Conservation (phyloP, 345 rosid species). For the Balakata baccata region DNA sequence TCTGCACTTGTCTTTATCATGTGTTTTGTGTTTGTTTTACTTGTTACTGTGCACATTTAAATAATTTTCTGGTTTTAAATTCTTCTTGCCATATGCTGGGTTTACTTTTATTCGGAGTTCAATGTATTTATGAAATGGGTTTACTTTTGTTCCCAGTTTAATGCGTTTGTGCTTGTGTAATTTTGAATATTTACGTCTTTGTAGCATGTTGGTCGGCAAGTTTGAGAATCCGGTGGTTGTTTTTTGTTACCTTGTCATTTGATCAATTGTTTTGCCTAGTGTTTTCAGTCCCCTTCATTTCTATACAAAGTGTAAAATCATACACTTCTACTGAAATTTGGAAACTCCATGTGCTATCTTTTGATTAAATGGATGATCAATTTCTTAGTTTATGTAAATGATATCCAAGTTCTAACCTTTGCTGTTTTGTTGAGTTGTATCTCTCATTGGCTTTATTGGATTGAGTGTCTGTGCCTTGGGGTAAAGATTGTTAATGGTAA, state of each 20-base stretch:
- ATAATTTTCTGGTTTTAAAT: background rate
- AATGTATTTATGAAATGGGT: background rate
- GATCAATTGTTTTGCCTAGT: background rate
- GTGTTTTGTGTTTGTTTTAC: background rate
- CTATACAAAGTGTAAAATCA: background rate
- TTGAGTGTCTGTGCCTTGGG: background rate
- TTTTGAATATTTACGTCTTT: background rate
- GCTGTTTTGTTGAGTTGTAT: background rate
- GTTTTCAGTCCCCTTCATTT: background rate
- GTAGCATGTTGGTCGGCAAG: background rate
- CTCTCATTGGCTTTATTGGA: background rate
- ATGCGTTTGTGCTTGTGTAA: background rate
- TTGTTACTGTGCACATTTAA: background rate
- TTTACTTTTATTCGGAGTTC: no score
- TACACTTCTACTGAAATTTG: background rate
- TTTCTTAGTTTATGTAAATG: background rate
- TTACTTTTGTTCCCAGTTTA: background rate
- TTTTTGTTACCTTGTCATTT: background rate
- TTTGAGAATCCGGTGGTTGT: no score
- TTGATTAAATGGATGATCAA: background rate
- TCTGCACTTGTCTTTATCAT: background rate
- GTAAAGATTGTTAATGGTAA: background rate
- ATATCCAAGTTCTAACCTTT: background rate
- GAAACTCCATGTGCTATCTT: background rate
- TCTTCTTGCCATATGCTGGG: slow-evolving; percentile 5